Conservation (phyloP, 2,329 filamentous ascomycete genomes). For the Monilinia aucupariae region DNA sequence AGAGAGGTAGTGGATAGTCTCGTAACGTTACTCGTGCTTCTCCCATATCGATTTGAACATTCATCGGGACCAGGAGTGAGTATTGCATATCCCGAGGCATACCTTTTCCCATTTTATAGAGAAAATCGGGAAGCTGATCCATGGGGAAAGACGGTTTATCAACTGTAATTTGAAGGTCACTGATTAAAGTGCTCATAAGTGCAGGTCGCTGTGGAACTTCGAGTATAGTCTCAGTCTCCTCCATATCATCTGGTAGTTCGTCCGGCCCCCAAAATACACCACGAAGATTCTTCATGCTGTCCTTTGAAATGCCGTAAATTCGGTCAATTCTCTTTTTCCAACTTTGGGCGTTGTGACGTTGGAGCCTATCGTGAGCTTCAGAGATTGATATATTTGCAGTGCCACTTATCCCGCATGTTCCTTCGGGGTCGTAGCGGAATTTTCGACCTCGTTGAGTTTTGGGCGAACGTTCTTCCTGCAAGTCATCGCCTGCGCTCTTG, state of each 20-base stretch:
- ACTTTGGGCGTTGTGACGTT: constrained; percentile 77
- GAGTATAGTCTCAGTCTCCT: constrained; percentile 79
- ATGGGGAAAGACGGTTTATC: constrained; percentile 93
- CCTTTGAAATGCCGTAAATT: constrained; percentile 62
- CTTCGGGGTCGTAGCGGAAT: constrained; percentile 75
- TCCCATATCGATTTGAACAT: constrained; percentile 81
- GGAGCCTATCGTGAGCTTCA: constrained; percentile 69
- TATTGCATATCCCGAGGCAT: constrained; percentile 92
- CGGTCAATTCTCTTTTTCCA: constrained; percentile 90
- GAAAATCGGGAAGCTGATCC: constrained; percentile 72
- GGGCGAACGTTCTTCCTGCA: constrained; percentile 26
- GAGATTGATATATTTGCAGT: constrained; percentile 66
- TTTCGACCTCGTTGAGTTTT: constrained; percentile 38
- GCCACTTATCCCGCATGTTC: constrained; percentile 65
- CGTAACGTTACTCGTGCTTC: constrained; percentile 81
- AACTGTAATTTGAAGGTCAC: constrained; percentile 75
- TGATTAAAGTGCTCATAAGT: constrained; percentile 73
- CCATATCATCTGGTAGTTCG: constrained; percentile 71
- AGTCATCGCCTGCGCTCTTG: constrained; percentile 27
- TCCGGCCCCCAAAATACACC: constrained; percentile 77
- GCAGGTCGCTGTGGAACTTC: constrained; percentile 80
- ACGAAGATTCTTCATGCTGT: constrained; percentile 72
- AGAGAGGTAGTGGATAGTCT: constrained; percentile 86
- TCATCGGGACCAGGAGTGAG: constrained; percentile 82
- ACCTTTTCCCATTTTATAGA: constrained; percentile 89